These are phyloP conservation scores for Metschnikowia aberdeeniae DNA, from an alignment of 805 yeast species.

Conservation along the genomic window DNA sequence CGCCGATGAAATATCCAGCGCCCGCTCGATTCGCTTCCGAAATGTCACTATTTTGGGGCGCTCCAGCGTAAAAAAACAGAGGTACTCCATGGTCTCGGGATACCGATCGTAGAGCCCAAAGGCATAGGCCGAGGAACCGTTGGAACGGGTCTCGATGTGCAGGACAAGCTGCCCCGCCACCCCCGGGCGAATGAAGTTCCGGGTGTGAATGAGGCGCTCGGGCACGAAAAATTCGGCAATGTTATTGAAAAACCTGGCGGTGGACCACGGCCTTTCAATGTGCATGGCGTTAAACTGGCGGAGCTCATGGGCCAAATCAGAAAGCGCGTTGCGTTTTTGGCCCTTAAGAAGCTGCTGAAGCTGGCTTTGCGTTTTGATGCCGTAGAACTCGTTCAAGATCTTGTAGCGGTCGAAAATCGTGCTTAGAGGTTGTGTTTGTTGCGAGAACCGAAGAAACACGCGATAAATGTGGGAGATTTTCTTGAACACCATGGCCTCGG, in stretches of 20 bases:
- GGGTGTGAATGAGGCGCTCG: conserved; percentile 22
- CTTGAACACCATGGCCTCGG: conserved; percentile 21
- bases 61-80: conserved; percentile 20
- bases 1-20: conserved; percentile 8
- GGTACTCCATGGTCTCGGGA: conserved; percentile 32
- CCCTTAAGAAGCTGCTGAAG: conserved; percentile 12
- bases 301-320: conserved; percentile 16
- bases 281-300: conserved; percentile 12
- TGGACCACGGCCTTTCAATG: conserved; percentile 9
- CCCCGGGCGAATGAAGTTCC: conserved; percentile 21
- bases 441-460: conserved; percentile 21
- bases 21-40: conserved; percentile 21
- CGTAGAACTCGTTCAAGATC: conserved; percentile 27
- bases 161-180: conserved; percentile 18
- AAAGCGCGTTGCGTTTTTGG: conserved; percentile 11
- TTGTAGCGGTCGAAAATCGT: conserved; percentile 16
- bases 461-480: conserved; percentile 26
- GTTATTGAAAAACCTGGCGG: conserved; percentile 17
- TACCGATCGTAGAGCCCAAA: conserved; percentile 30
- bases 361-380: conserved; percentile 14
- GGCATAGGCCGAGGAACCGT: conserved; percentile 18
- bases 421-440: conserved; percentile 13
- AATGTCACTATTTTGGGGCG: conserved; percentile 20
- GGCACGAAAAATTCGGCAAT: conserved; percentile 31
- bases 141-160: conserved; percentile 17